Percentiles rank a stretch among this genome's conserved stretches.
These are phyloP conservation scores for Termitomyces sp. DNA, from an alignment of 768 basidiomycete genomes.

Conservation along the genomic window DNA sequence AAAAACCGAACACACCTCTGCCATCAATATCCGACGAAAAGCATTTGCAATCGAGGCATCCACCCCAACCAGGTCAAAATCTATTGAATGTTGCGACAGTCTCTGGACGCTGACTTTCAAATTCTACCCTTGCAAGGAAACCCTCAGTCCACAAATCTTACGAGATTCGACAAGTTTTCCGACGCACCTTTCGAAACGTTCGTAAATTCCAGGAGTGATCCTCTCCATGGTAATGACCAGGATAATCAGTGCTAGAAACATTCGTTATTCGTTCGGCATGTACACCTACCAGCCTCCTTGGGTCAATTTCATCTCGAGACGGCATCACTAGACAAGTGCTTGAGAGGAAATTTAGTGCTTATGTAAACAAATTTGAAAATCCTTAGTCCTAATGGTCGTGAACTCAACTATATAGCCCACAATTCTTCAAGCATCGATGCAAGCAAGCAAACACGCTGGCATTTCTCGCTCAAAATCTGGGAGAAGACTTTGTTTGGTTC, in stretches of 20 bases:
- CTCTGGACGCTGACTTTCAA: conserved; percentile 71
- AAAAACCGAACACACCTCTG: conserved; percentile 59
- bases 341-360: conserved; percentile 1
- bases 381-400: no score
- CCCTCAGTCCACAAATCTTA: conserved; percentile 9
- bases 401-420: no score
- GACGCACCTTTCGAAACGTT: conserved; percentile 70
- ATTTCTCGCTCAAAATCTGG: no score
- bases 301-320: conserved; percentile 16
- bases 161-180: conserved; percentile 1
- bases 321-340: conserved; percentile 4
- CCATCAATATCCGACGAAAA: conserved; percentile 84
- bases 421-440: no score
- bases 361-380: not conserved
- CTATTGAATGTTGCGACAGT: conserved; percentile 77
- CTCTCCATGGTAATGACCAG: conserved; percentile 82
- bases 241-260: conserved; percentile 87
- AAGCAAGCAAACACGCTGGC: no score
- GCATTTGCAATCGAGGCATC: conserved; percentile 97
- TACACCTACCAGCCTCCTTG: conserved; percentile 58
- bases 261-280: conserved; percentile 68
- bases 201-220: conserved; percentile 80
- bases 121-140: conserved; percentile 47
- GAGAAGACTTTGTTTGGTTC: no score
- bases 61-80: conserved; percentile 93